Conservation (phyloP, 805 yeast species). For the Spathaspora passalidarum region DNA sequence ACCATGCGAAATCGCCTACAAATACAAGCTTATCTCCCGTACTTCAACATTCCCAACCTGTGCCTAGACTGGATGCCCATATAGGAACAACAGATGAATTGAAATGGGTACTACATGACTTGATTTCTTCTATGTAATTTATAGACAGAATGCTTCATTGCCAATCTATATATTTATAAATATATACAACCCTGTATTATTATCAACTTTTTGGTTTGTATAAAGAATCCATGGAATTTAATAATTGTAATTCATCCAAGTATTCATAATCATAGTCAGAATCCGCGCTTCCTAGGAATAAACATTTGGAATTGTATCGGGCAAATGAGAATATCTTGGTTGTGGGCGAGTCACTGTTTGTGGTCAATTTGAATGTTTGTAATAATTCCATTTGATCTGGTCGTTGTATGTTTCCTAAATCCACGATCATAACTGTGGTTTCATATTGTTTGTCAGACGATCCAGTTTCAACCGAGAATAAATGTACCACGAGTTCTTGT, state of each 20-base stretch:
- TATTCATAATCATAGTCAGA: background rate
- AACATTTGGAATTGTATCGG: constrained; percentile 3
- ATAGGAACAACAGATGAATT: constrained; percentile 65
- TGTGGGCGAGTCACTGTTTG: background rate
- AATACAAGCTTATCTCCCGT: constrained; percentile 2
- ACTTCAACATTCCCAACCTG: constrained; percentile 8
- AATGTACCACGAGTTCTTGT: constrained; percentile 3
- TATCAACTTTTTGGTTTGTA: constrained; percentile 11
- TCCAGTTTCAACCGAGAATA: constrained; percentile 1
- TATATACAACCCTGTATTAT: background rate
- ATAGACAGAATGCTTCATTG: constrained; percentile 4
- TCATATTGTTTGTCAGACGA: background rate
- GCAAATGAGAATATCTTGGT: background rate
- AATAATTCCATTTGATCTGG: background rate
- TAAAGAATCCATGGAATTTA: constrained; percentile 10
- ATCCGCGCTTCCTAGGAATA: constrained; percentile 1
- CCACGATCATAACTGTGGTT: constrained; percentile 2
- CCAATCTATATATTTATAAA: constrained; percentile 7
- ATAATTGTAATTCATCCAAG: constrained; percentile 1
- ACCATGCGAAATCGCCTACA: background rate
- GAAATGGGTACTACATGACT: constrained; percentile 68
- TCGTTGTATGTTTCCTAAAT: background rate
- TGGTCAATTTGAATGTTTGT: background rate
- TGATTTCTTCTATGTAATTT: constrained; percentile 41
- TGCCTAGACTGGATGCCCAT: constrained; percentile 28